phyloP scores from a whole-genome alignment of 1,139 yeast species.

The Neolecta irregularis region DNA sequence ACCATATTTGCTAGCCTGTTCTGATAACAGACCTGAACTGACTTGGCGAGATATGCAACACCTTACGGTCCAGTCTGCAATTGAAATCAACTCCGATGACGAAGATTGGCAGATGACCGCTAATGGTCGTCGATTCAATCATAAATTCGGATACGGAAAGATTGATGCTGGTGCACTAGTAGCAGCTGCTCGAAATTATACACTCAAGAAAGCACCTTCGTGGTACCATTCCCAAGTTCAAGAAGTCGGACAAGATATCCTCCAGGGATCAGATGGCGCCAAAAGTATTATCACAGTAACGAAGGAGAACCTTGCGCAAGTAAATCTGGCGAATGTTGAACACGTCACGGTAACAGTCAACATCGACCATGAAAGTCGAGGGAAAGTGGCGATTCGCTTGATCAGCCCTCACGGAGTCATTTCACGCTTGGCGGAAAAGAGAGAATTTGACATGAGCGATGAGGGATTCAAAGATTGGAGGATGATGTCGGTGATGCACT shows the following conservation, averaged over 20 bases:
- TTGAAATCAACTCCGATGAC: constrained; percentile 51
- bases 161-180: constrained; percentile 71
- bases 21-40: constrained; percentile 45
- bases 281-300: constrained; percentile 35
- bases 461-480: constrained; percentile 73
- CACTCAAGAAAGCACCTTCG: constrained; percentile 75
- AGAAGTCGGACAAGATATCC: constrained; percentile 23
- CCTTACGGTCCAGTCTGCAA: constrained; percentile 56
- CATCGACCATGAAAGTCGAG: constrained; percentile 50
- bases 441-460: constrained; percentile 41
- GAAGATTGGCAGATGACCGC: constrained; percentile 50
- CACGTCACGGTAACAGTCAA: constrained; percentile 75
- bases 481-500: constrained; percentile 94
- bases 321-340: constrained; percentile 60
- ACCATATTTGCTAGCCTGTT: not conserved
- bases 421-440: constrained; percentile 60
- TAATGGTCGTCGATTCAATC: constrained; percentile 55
- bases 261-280: constrained; percentile 21
- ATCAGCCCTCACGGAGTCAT: constrained; percentile 60
- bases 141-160: constrained; percentile 84
- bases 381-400: constrained; percentile 50
- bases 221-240: constrained; percentile 47
- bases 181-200: constrained; percentile 61
- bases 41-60: constrained; percentile 97
- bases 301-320: constrained; percentile 33